A percentile compares a stretch with the other conserved stretches of the same genome.
phyloP scores from a whole-genome alignment of 371 early-diverging fungal genomes.

The Rhizopus stolonifer region DNA sequence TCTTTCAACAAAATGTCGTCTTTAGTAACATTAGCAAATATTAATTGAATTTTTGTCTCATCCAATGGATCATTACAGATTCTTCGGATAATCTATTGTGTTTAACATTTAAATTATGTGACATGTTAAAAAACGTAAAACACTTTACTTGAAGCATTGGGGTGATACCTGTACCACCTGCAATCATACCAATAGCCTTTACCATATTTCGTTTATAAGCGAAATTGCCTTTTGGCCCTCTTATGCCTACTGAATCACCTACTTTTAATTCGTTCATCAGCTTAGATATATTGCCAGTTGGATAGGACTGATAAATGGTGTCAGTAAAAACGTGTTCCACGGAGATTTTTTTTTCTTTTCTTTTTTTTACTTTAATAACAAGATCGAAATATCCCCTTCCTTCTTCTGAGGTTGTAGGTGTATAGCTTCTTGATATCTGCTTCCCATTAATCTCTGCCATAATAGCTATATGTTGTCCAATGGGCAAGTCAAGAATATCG shows the following conservation, averaged over 20 bases:
- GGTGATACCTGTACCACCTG: constrained; percentile 92
- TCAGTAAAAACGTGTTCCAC: not conserved
- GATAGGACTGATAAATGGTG: constrained; percentile 68
- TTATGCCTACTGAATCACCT: constrained; percentile 81
- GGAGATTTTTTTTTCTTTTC: not conserved
- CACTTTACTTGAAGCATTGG: constrained; percentile 84
- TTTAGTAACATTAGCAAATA: constrained; percentile 87
- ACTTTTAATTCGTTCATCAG: constrained; percentile 69
- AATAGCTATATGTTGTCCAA: constrained; percentile 87
- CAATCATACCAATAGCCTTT: constrained; percentile 88
- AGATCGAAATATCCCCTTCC: constrained; percentile 84
- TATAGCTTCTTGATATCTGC: constrained; percentile 81
- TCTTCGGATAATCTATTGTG: constrained; percentile 62
- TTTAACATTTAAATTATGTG: not conserved
- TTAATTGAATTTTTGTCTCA: constrained; percentile 70
- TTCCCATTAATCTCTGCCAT: constrained; percentile 80
- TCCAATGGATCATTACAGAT: constrained; percentile 79
- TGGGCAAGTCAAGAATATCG: constrained; percentile 74
- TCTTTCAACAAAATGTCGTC: constrained; percentile 84
- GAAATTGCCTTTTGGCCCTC: constrained; percentile 93
- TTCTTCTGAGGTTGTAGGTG: constrained; percentile 78
- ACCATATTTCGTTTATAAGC: constrained; percentile 84
- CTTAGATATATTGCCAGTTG: constrained; percentile 84
- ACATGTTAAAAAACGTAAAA: not conserved
- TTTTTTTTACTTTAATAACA: constrained; percentile 74